Conservation (phyloP, 495 filamentous ascomycete genomes). For the Penicillium cinerascens region DNA sequence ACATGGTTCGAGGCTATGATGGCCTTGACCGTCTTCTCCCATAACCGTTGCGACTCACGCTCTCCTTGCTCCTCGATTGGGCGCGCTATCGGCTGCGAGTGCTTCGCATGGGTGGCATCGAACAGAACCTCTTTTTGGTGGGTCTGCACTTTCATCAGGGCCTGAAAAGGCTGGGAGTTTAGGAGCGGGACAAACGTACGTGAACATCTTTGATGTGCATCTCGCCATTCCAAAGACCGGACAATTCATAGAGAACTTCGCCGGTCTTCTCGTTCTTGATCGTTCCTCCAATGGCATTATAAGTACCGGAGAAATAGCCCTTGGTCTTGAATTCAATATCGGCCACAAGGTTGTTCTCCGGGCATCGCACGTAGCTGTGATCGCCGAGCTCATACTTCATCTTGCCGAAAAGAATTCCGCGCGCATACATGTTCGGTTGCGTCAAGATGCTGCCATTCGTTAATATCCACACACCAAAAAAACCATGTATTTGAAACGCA, state of each 20-base stretch:
- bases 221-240: conserved; percentile 89
- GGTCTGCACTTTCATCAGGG: conserved; percentile 52
- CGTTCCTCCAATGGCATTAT: conserved; percentile 90
- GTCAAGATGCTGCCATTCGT: conserved; percentile 65
- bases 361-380: conserved; percentile 90
- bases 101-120: conserved; percentile 72
- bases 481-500: conserved; percentile 43
- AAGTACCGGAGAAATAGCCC: conserved; percentile 93
- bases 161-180: neutral
- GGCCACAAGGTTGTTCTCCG: conserved; percentile 78
- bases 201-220: conserved; percentile 83
- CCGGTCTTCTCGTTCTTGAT: conserved; percentile 89
- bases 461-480: conserved; percentile 1
- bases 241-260: conserved; percentile 82
- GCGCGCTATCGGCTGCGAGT: conserved; percentile 69
- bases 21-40: conserved; percentile 74
- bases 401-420: conserved; percentile 95
- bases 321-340: conserved; percentile 99
- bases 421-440: conserved; percentile 98
- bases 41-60: conserved; percentile 84
- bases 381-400: conserved; percentile 99
- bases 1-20: conserved; percentile 83
- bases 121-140: conserved; percentile 87
- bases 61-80: conserved; percentile 85
- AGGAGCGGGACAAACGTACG: too few species aligned